phyloP scores from a whole-genome alignment of 176 grass and related monocot genomes.

The Oryza punctata region DNA sequence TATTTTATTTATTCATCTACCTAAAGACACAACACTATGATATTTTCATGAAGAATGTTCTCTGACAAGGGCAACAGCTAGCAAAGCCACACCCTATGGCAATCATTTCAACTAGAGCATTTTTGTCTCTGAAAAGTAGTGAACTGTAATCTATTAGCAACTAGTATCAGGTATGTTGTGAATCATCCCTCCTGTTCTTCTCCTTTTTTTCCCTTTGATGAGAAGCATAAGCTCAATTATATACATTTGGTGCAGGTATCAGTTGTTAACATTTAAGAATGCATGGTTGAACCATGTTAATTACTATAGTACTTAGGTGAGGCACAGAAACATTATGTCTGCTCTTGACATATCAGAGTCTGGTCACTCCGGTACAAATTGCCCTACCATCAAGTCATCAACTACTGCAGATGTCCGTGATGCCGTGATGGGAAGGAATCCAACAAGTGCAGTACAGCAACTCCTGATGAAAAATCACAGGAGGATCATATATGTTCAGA shows the following conservation, averaged over 20 bases:
- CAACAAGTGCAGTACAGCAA: neutral
- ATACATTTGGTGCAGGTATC: neutral
- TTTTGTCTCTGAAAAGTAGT: constrained; percentile 37
- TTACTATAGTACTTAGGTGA: neutral
- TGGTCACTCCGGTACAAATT: neutral
- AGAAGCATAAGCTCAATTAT: neutral
- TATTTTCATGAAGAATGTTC: constrained; percentile 42
- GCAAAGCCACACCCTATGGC: neutral
- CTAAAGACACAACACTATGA: constrained; percentile 32
- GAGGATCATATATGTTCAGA: too few species aligned
- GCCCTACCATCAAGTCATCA: neutral
- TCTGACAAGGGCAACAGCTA: constrained; percentile 26
- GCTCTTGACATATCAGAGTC: neutral
- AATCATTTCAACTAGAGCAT: constrained; percentile 43
- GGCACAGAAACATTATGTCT: neutral
- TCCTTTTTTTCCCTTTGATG: neutral
- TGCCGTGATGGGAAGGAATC: neutral
- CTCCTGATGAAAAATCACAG: neutral
- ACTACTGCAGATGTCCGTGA: neutral
- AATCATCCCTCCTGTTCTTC: constrained; percentile 2
- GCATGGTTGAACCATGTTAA: neutral
- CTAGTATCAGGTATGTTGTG: constrained; percentile 16
- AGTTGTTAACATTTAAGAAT: neutral
- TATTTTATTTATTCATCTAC: neutral
- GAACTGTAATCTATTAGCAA: constrained; percentile 4